A percentile compares a stretch with the other conserved stretches of the same genome.
These are phyloP conservation scores for Dactylellina sp. DNA, from an alignment of 2,329 filamentous ascomycete species.

Conservation along the genomic window DNA sequence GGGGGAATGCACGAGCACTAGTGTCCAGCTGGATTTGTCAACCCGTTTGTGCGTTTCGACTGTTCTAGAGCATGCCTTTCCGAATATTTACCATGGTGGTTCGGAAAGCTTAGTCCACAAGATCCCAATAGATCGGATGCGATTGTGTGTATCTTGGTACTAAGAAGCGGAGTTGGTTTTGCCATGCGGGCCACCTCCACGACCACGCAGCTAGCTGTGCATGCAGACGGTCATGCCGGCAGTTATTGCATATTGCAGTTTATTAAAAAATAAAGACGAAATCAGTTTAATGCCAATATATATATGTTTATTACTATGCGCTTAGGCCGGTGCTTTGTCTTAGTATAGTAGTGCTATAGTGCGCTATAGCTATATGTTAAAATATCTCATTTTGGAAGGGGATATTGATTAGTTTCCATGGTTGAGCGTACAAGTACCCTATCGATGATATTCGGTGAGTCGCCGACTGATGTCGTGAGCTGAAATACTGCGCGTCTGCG, in stretches of 20 bases:
- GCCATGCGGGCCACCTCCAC: not conserved
- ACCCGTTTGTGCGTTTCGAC: not conserved
- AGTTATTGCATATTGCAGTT: not conserved
- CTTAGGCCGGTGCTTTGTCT: no score
- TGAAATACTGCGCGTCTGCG: not conserved
- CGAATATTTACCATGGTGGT: not conserved
- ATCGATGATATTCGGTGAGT: not conserved
- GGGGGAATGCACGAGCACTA: no score
- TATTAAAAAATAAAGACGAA: not conserved
- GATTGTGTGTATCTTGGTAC: conserved; percentile 3
- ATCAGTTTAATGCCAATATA: no score
- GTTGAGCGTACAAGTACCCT: not conserved
- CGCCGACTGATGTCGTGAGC: not conserved
- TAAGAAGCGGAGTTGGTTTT: not conserved
- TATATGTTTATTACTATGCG: no score
- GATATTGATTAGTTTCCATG: not conserved
- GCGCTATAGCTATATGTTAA: no score
- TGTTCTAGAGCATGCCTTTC: conserved; percentile 1
- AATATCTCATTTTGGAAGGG: not conserved
- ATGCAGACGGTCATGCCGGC: not conserved
- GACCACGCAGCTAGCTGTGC: no score
- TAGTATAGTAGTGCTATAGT: no score
- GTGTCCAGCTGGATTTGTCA: not conserved
- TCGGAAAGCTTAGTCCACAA: conserved; percentile 3
- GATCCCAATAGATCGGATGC: conserved; percentile 3